Base-by-base conservation (phyloP, 163 green algal genomes). In the Chlamydomonas reinhardtii region DNA sequence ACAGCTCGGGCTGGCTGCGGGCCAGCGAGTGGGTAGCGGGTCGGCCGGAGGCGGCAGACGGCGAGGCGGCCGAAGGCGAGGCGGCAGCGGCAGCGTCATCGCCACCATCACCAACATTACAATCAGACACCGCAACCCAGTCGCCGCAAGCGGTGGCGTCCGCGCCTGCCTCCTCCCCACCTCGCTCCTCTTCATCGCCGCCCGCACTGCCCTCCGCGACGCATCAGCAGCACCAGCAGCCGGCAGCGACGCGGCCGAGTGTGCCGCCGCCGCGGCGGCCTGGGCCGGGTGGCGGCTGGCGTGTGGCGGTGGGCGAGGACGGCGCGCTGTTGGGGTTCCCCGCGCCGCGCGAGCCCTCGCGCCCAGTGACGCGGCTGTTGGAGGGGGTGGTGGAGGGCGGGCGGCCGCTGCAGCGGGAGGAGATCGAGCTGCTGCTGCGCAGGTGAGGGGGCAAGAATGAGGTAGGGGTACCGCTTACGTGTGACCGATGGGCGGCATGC, bases 401-500 rank as follows among this genome's bases (percentile, higher is more conserved):
- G 19, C 75, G 74, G 61, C 61, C 66, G 22, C 83, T 88, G 65
- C 79, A 84, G 16, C 35, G 70, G 74, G 76, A 73, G 0, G 95
- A 97, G 12, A 86, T 97, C 3, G 76, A 81, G 74, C 32, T 86
- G 68, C 89, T 98, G 68, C 95, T 98, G 56, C 54, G 68, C 20
- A 56, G 48, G 48, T 56, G 48, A 14, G 48, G n/a, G n/a, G n/a
- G n/a, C n/a, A n/a, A n/a, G n/a, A n/a, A n/a, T n/a, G n/a, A 5
- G 39, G 39, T 48, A 48, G 39, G 39, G 39, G n/a, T n/a, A n/a
- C n/a, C n/a, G n/a, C n/a, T n/a, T n/a, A n/a, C n/a, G n/a, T n/a
- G n/a, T n/a, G n/a, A n/a, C n/a, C n/a, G n/a, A n/a, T n/a, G n/a
- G n/a, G n/a, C n/a, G n/a, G n/a, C n/a, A n/a, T n/a, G n/a, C n/a